These are phyloP conservation scores for Hypoxylon lienhwacheense DNA, from an alignment of 495 filamentous ascomycete species.

Conservation along the genomic window DNA sequence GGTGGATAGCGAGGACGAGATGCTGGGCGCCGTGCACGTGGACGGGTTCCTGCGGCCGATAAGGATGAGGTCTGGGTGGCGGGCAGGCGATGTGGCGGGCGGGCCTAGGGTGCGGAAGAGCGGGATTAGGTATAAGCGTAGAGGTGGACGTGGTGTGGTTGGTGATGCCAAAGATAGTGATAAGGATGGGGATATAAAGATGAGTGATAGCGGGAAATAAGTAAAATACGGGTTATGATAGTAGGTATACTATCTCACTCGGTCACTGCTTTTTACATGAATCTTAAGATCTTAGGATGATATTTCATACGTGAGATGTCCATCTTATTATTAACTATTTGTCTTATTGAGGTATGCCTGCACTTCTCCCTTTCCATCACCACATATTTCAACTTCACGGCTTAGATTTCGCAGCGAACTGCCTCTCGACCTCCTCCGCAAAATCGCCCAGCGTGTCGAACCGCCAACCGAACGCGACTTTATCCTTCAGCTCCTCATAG, in stretches of 20 bases:
- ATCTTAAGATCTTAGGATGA: too few relatives aligned
- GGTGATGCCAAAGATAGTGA: conserved; percentile 24
- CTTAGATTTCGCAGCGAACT: conserved; percentile 40
- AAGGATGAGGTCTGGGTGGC: conserved; percentile 41
- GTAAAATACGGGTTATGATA: not conserved
- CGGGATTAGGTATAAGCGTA: not conserved
- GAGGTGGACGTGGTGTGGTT: conserved; percentile 19
- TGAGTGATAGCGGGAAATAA: conserved; percentile 6
- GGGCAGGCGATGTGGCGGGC: conserved; percentile 7
- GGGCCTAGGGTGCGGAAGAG: conserved; percentile 16
- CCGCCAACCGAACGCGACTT: conserved; percentile 47
- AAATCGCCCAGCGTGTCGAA: conserved; percentile 72
- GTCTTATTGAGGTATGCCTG: too few relatives aligned
- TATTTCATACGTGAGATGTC: too few relatives aligned
- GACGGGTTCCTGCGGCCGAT: conserved; percentile 55
- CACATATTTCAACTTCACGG: not conserved
- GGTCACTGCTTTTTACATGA: not conserved
- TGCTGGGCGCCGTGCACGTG: conserved; percentile 56
- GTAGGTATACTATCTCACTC: not conserved
- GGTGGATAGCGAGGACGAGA: conserved; percentile 51
- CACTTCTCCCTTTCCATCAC: not conserved
- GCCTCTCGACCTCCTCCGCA: conserved; percentile 66
- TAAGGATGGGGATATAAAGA: conserved; percentile 26
- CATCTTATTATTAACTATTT: too few relatives aligned
- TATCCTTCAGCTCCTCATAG: conserved; percentile 42